Evolutionary conservation across 164 flowering plant genomes (phyloP).

Genomic region (Dillenia turbinata): DNA sequence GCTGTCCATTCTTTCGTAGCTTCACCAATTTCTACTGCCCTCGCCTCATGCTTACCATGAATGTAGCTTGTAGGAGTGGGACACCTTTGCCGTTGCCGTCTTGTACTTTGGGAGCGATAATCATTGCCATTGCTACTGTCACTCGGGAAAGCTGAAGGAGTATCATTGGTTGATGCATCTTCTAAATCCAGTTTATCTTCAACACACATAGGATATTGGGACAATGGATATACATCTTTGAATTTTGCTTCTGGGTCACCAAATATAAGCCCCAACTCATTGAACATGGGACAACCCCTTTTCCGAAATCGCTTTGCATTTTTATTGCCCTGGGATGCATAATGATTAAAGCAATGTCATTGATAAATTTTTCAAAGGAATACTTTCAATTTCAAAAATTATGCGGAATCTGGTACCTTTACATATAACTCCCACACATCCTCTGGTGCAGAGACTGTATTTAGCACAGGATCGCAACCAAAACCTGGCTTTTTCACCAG

Average conservation of each 20-base stretch:
- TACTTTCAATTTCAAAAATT: too few relatives aligned
- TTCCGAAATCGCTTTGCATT: constrained; percentile 9
- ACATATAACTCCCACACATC: constrained; percentile 2
- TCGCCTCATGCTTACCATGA: not conserved
- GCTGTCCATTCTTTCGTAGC: not conserved
- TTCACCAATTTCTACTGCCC: not conserved
- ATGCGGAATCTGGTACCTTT: not conserved
- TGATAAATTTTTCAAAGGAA: too few relatives aligned
- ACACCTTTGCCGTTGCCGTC: too few relatives aligned
- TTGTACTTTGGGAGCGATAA: not conserved
- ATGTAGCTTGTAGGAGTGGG: too few relatives aligned
- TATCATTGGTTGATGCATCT: constrained; percentile 13
- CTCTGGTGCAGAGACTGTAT: constrained; percentile 5
- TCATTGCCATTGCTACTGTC: constrained; percentile 7
- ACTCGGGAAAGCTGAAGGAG: constrained; percentile 7
- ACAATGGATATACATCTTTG: too few relatives aligned
- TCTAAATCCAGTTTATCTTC: constrained; percentile 6
- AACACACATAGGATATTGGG: too few relatives aligned
- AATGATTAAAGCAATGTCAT: too few relatives aligned
- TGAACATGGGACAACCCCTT: constrained; percentile 7
- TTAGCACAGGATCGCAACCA: constrained; percentile 9
- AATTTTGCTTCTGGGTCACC: not conserved
- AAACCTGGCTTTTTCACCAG: constrained; percentile 7
- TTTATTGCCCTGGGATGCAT: constrained; percentile 3
- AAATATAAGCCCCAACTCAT: constrained; percentile 6